Base-by-base conservation (phyloP, 441 rosid species). In the Mallotus repandus region DNA sequence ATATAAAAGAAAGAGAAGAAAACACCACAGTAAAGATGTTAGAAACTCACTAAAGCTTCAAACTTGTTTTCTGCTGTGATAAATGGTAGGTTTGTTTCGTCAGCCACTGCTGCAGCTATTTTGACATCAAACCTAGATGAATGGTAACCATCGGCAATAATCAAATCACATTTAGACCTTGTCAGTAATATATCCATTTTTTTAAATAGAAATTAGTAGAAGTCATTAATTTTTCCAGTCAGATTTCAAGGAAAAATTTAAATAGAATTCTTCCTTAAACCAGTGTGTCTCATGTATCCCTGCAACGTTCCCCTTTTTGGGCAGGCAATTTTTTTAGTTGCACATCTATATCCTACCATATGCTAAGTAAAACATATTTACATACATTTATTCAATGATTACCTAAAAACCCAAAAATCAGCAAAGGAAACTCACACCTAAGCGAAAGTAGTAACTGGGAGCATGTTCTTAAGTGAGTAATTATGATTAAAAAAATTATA, bases 1-100 rank as follows among this genome's bases (percentile, higher is more conserved):
- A 25, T 25, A 25, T 25, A 25, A 25, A 25, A 0, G 29, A 25
- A 25, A 25, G 1, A 25, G 29, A 56, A 45, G 62, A 25, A 25
- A 25, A 25, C 1, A 4, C 43, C 52, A 70, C 56, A 15, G 61
- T 49, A 54, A 32, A 14, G n/a, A 67, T 58, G 49, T 64, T 61
- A 78, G 76, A 77, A 76, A 80, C 86, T 84, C 70, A 91, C 99
- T 96, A 91, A 83, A 79, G 98, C 99, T 85, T 95, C 99, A 76
- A 95, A 91, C 84, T 93, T 91, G 86, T 93, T 95, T 86, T 95
- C 96, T 53, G 98, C 97, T 2, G 98, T 87, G 81, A 89, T 81
- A 84, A 93, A 95, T 59, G 98, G 98, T 79, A 95, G 81, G 75
- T 69, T 78, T 70, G 99, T 95, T 80, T 95, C 98, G 68, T 91